These are phyloP conservation scores for Nissolia schottii DNA, from an alignment of 306 rosid genomes.

Conservation along the genomic window DNA sequence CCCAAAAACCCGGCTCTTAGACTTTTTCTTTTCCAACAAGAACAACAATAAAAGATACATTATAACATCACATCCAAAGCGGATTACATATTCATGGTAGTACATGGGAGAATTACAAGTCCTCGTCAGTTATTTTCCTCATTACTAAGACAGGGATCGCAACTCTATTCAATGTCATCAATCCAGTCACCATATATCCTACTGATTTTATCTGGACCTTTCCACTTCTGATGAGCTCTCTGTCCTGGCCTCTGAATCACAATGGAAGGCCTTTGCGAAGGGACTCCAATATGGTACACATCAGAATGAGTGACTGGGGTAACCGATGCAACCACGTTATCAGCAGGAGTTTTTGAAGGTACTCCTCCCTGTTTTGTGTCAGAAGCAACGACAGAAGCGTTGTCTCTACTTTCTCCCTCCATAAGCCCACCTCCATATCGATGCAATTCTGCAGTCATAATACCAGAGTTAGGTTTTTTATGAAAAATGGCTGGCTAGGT, in stretches of 20 bases:
- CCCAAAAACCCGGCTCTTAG: too few relatives aligned
- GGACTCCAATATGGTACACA: conserved; percentile 69
- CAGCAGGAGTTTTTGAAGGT: conserved; percentile 51
- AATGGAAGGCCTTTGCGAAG: conserved; percentile 76
- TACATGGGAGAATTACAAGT: conserved; percentile 7
- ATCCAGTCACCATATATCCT: conserved; percentile 99
- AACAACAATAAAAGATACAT: too few relatives aligned
- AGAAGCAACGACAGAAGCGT: conserved; percentile 39
- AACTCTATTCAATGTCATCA: conserved; percentile 71
- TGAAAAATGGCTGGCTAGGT: background rate
- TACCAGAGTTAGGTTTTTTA: conserved; percentile 12
- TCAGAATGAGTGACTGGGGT: conserved; percentile 73
- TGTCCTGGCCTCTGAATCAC: conserved; percentile 80
- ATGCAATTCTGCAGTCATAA: conserved; percentile 64
- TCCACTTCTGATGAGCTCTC: conserved; percentile 95
- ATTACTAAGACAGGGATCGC: conserved; percentile 15
- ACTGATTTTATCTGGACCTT: conserved; percentile 99
- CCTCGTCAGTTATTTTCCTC: conserved; percentile 11
- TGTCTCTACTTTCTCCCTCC: conserved; percentile 75
- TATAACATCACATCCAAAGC: too few relatives aligned
- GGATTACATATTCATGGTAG: too few relatives aligned
- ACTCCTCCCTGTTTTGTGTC: conserved; percentile 71
- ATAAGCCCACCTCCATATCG: conserved; percentile 85
- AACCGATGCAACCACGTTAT: conserved; percentile 56
- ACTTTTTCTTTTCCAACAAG: too few relatives aligned